Evolutionary conservation across 768 basidiomycete species (phyloP).

Genomic region (Suillus weaverae): DNA sequence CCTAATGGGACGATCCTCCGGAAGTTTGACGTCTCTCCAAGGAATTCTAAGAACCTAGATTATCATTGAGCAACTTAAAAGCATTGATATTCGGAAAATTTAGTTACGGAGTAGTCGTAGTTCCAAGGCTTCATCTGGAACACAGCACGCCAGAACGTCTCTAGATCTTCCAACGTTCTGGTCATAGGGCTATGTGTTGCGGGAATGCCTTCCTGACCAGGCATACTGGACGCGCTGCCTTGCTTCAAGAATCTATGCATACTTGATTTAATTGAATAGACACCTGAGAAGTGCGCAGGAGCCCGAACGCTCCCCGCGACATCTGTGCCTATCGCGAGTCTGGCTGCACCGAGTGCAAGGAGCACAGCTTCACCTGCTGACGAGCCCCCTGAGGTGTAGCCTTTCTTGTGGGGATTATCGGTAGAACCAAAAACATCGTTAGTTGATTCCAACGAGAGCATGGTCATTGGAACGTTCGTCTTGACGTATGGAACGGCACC

Average conservation of each 20-base stretch:
- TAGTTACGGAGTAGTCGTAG: constrained; percentile 53
- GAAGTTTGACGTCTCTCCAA: constrained; percentile 37
- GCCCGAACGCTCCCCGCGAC: constrained; percentile 68
- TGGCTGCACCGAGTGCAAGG: constrained; percentile 58
- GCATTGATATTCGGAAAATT: background rate
- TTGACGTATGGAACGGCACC: constrained; percentile 69
- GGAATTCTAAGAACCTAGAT: constrained; percentile 36
- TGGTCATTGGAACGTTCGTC: constrained; percentile 61
- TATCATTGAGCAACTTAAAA: background rate
- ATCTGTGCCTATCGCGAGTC: constrained; percentile 67
- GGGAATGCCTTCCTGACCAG: constrained; percentile 59
- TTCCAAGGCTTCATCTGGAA: constrained; percentile 63
- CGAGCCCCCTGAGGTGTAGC: constrained; percentile 62
- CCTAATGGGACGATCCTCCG: constrained; percentile 51
- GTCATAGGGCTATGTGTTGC: constrained; percentile 62
- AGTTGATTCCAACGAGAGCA: constrained; percentile 56
- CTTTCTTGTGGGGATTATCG: constrained; percentile 58
- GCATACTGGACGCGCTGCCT: constrained; percentile 46
- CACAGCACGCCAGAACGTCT: constrained; percentile 65
- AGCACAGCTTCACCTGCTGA: constrained; percentile 69
- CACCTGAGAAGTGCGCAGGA: constrained; percentile 66
- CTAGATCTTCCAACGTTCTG: constrained; percentile 57
- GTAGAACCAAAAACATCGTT: constrained; percentile 62
- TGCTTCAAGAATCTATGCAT: constrained; percentile 55
- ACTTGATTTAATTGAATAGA: constrained; percentile 61